These are phyloP conservation scores for Apiotrichum sp. DNA, from an alignment of 1,284 basidiomycete genomes.

Conservation along the genomic window DNA sequence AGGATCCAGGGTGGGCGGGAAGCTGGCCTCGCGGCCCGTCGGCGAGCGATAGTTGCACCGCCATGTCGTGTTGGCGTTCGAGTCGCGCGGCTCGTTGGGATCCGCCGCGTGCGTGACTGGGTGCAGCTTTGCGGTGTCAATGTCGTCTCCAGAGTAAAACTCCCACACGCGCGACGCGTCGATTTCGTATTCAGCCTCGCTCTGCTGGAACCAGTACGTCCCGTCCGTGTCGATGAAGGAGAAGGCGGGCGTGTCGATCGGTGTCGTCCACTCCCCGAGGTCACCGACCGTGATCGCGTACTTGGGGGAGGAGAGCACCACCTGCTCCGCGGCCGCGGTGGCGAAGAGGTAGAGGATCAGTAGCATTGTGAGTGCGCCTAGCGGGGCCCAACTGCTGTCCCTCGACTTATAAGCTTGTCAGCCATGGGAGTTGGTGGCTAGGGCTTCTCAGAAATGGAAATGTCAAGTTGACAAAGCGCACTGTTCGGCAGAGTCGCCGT, in stretches of 20 bases:
- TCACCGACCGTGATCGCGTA: background rate
- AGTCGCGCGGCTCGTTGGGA: slow-evolving; percentile 9
- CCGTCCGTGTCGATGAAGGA: slow-evolving; percentile 11
- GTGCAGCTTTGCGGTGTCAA: background rate
- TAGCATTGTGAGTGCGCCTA: no score
- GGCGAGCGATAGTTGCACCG: slow-evolving; percentile 9
- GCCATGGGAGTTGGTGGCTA: no score
- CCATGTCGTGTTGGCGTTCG: slow-evolving; percentile 13
- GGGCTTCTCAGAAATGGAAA: no score
- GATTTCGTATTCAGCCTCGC: slow-evolving; percentile 7
- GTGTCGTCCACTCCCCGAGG: slow-evolving; percentile 5
- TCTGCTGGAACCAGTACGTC: slow-evolving; percentile 6
- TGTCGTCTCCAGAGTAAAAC: slow-evolving; percentile 7
- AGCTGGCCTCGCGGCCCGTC: slow-evolving; percentile 1
- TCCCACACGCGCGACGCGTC: slow-evolving; percentile 2
- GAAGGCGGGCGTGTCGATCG: slow-evolving; percentile 10
- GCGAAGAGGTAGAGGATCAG: no score
- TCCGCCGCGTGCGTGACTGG: background rate
- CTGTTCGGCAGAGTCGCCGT: no score
- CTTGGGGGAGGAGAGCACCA: no score
- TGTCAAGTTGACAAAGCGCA: no score
- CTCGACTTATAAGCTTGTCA: no score
- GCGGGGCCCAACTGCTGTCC: no score
- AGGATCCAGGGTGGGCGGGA: background rate
- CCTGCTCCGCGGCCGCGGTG: no score